Conservation (phyloP, 805 yeast genomes). For the Candida xiaguanensis region DNA sequence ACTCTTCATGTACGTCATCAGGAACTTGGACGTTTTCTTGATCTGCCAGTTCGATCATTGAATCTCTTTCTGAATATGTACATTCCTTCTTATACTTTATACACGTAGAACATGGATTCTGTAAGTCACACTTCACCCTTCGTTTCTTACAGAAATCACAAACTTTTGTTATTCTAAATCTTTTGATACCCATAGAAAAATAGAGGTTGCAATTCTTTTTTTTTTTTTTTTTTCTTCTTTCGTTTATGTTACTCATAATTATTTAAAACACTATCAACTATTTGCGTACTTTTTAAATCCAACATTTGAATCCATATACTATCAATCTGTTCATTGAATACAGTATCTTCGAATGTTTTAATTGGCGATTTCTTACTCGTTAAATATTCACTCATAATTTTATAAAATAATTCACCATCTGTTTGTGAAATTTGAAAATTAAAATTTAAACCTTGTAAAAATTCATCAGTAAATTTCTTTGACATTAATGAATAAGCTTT, state of each 20-base stretch:
- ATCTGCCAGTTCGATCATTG: background rate
- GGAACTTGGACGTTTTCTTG: background rate
- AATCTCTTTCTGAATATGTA: constrained; percentile 1
- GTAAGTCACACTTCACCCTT: constrained; percentile 36
- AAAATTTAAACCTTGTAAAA: background rate
- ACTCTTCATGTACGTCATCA: constrained; percentile 11
- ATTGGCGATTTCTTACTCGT: background rate
- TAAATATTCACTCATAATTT: background rate
- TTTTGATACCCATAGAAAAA: constrained; percentile 5
- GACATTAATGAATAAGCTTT: constrained; percentile 1
- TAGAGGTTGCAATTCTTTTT: too few species aligned
- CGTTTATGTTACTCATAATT: background rate
- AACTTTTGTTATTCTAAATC: constrained; percentile 1
- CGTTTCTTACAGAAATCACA: constrained; percentile 35
- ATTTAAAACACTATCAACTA: background rate
- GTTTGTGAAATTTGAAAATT: background rate
- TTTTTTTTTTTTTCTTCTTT: too few species aligned
- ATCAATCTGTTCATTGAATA: constrained; percentile 1
- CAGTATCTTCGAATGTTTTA: background rate
- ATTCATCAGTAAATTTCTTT: background rate
- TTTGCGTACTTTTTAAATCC: background rate
- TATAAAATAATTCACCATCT: background rate
- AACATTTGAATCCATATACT: constrained; percentile 1
- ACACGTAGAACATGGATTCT: constrained; percentile 34
- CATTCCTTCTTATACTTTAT: constrained; percentile 16